Percentiles rank a stretch among this genome's conserved stretches.
These are phyloP conservation scores for Botrytis elliptica DNA, from an alignment of 2,329 filamentous ascomycete species.

Conservation along the genomic window DNA sequence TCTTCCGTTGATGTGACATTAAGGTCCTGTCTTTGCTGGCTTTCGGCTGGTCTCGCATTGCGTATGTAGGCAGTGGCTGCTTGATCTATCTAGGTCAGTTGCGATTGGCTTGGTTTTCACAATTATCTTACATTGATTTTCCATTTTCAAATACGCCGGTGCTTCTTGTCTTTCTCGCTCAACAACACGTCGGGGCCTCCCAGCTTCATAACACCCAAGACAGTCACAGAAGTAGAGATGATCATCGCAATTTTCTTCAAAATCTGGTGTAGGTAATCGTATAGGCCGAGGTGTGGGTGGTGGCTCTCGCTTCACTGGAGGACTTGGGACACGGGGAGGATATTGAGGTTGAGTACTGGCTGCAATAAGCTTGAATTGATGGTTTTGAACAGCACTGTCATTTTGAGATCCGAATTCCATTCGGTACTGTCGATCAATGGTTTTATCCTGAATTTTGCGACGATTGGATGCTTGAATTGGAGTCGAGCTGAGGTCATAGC, in stretches of 20 bases:
- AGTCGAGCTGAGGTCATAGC: too few relatives aligned
- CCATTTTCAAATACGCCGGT: constrained; percentile 16
- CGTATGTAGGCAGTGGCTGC: constrained; percentile 28
- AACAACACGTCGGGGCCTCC: not conserved
- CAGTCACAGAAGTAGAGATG: constrained; percentile 14
- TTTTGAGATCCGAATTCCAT: not conserved
- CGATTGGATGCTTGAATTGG: not conserved
- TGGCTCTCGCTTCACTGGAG: constrained; percentile 23
- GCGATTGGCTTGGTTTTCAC: not conserved
- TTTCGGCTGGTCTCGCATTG: not conserved
- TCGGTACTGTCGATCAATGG: not conserved
- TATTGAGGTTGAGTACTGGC: constrained; percentile 18
- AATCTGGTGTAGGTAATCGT: constrained; percentile 33
- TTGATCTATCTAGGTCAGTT: constrained; percentile 28
- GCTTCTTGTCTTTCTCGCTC: not conserved
- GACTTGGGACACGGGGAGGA: constrained; percentile 24
- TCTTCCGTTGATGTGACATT: not conserved
- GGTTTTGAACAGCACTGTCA: not conserved
- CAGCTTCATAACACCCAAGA: not conserved
- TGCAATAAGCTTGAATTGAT: not conserved
- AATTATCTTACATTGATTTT: constrained; percentile 16
- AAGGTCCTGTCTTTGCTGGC: not conserved
- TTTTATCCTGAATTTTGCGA: not conserved
- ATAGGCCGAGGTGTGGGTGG: constrained; percentile 32
- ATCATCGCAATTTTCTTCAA: constrained; percentile 25